A percentile compares a stretch with the other conserved stretches of the same genome.
Evolutionary conservation across 352 stramenopile species (phyloP).

Genomic region (Phytophthora sansomeana): DNA sequence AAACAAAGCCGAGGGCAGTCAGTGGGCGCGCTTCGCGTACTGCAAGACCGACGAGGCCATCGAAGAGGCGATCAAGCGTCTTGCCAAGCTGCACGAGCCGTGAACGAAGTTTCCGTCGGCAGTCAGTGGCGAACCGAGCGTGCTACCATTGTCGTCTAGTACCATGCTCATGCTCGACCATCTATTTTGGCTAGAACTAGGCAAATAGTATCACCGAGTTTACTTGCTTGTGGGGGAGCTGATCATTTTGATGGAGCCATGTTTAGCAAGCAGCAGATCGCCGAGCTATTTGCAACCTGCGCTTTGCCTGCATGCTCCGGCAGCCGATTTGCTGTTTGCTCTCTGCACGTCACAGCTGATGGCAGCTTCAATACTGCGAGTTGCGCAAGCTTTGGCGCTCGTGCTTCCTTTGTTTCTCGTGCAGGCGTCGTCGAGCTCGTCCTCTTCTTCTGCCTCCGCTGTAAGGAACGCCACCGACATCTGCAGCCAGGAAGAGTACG

Average conservation of each 20-base stretch:
- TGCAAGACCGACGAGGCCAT: constrained; percentile 97
- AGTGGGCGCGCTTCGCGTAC: constrained; percentile 94
- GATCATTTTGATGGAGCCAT: constrained; percentile 9
- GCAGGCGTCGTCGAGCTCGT: constrained; percentile 18
- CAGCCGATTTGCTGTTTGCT: constrained; percentile 23
- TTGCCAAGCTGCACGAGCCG: constrained; percentile 47
- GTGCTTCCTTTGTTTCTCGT: constrained; percentile 10
- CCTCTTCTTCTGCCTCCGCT: constrained; percentile 17
- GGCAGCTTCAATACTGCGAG: constrained; percentile 18
- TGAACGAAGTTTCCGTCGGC: constrained; percentile 14
- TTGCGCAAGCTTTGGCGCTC: constrained; percentile 1
- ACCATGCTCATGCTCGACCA: neutral
- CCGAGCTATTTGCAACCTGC: constrained; percentile 17
- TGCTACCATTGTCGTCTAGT: constrained; percentile 9
- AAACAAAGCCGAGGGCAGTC: constrained; percentile 77
- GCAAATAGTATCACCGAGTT: neutral
- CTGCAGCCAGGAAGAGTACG: constrained; percentile 30
- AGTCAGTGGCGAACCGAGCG: neutral
- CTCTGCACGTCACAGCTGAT: constrained; percentile 9
- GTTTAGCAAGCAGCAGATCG: constrained; percentile 19
- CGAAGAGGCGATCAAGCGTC: constrained; percentile 81
- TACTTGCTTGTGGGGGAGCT: neutral
- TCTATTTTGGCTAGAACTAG: constrained; percentile 1
- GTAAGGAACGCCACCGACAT: constrained; percentile 18
- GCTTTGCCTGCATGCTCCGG: constrained; percentile 1